phyloP scores from a whole-genome alignment of 2,329 filamentous ascomycete species.

The Didymosphaeria variabile region DNA sequence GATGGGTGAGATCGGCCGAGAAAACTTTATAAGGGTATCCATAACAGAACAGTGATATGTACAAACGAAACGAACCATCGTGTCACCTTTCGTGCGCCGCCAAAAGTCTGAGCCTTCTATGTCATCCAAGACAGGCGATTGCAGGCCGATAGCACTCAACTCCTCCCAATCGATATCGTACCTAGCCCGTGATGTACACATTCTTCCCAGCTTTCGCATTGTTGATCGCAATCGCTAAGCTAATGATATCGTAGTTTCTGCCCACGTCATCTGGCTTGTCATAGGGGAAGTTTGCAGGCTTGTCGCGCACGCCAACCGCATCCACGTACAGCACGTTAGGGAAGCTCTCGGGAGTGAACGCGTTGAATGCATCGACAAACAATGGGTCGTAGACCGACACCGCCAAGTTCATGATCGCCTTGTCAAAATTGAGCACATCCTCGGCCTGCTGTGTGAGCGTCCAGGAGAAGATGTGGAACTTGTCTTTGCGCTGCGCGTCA shows the following conservation, averaged over 20 bases:
- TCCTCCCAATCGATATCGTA: constrained; percentile 13
- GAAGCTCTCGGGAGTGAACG: constrained; percentile 44
- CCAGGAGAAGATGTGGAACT: constrained; percentile 49
- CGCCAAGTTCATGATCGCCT: constrained; percentile 46
- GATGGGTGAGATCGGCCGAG: too few species aligned
- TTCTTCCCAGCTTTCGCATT: constrained; percentile 45
- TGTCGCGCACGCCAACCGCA: constrained; percentile 43
- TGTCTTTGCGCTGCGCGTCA: constrained; percentile 34
- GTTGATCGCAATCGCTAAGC: constrained; percentile 49
- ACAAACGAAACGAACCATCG: neutral
- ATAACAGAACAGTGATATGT: neutral
- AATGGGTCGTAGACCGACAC: constrained; percentile 41
- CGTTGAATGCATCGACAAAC: constrained; percentile 44
- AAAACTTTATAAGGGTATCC: neutral
- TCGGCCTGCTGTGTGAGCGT: constrained; percentile 46
- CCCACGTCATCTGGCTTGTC: constrained; percentile 34
- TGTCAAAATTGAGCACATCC: constrained; percentile 44
- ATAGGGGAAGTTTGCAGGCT: constrained; percentile 42
- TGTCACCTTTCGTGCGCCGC: neutral
- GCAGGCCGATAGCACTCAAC: neutral
- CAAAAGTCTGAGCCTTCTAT: neutral
- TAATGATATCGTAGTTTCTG: constrained; percentile 40
- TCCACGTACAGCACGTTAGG: constrained; percentile 50
- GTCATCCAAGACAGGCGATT: neutral
- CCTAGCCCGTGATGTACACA: constrained; percentile 29